Evolutionary conservation across 1,284 basidiomycete species (phyloP).

Genomic region (Athelia psychrophila): DNA sequence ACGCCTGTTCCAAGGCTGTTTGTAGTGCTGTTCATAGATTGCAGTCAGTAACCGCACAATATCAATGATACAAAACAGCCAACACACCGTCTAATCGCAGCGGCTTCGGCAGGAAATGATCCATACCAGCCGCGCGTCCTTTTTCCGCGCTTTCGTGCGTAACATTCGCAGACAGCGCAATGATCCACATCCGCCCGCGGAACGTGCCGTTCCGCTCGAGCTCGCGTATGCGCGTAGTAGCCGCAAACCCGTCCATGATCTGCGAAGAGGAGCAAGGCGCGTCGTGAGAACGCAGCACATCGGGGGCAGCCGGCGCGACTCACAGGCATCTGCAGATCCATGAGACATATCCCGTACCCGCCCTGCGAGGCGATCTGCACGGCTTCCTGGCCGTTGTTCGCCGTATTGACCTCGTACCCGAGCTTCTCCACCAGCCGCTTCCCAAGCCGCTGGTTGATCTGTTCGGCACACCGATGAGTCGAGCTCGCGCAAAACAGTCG

Average conservation of each 20-base stretch:
- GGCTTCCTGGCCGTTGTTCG: slow-evolving; percentile 24
- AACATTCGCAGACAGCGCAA: slow-evolving; percentile 28
- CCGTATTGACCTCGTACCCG: slow-evolving; percentile 24
- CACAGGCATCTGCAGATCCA: slow-evolving; percentile 27
- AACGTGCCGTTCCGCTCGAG: slow-evolving; percentile 21
- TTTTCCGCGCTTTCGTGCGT: slow-evolving; percentile 23
- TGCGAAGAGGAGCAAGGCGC: too few relatives aligned
- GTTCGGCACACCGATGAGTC: background rate
- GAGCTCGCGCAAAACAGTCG: background rate
- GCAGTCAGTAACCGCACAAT: background rate
- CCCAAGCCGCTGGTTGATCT: slow-evolving; percentile 27
- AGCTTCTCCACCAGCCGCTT: slow-evolving; percentile 24
- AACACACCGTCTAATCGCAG: slow-evolving; percentile 21
- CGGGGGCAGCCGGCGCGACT: slow-evolving; percentile 5
- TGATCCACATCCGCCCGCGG: slow-evolving; percentile 21
- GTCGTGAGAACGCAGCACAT: background rate
- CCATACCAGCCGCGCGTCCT: slow-evolving; percentile 27
- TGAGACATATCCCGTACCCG: slow-evolving; percentile 22
- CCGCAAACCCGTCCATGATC: slow-evolving; percentile 22
- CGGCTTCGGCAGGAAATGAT: slow-evolving; percentile 27
- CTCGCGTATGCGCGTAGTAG: slow-evolving; percentile 21
- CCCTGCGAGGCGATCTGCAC: slow-evolving; percentile 15
- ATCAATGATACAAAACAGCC: background rate
- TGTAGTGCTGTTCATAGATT: background rate
- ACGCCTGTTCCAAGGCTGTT: background rate